These are phyloP conservation scores for Sugiyamaella boreocaroliniensis DNA, from an alignment of 805 yeast genomes.

Conservation along the genomic window DNA sequence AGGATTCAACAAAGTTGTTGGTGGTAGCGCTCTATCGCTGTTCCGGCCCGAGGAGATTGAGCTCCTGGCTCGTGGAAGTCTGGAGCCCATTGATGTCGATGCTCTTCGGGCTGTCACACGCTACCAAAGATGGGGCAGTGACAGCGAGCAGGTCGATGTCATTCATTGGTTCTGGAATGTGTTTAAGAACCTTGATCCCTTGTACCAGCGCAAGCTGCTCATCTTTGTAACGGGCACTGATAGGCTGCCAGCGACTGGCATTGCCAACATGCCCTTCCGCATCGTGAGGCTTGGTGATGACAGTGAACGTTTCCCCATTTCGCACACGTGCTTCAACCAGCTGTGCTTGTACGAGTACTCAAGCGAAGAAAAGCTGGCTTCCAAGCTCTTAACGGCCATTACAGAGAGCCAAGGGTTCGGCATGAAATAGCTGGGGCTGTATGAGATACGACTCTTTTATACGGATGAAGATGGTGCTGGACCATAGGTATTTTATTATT, in stretches of 20 bases:
- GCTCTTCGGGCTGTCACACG: slow-evolving; percentile 65
- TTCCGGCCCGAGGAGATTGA: slow-evolving; percentile 81
- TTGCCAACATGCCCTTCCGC: slow-evolving; percentile 65
- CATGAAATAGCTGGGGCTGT: slow-evolving; percentile 38
- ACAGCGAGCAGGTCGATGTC: slow-evolving; percentile 35
- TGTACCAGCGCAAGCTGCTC: slow-evolving; percentile 55
- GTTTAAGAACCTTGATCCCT: slow-evolving; percentile 40
- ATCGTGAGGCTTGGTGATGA: slow-evolving; percentile 50
- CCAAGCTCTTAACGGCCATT: slow-evolving; percentile 63
- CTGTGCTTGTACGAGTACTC: slow-evolving; percentile 65
- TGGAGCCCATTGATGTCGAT: slow-evolving; percentile 60
- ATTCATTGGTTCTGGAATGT: slow-evolving; percentile 87
- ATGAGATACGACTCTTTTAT: not conserved
- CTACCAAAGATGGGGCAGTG: slow-evolving; percentile 59
- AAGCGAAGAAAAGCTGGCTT: slow-evolving; percentile 44
- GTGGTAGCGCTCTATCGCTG: slow-evolving; percentile 71
- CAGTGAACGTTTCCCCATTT: slow-evolving; percentile 59
- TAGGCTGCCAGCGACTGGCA: slow-evolving; percentile 87
- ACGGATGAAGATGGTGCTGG: not conserved
- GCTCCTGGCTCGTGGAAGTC: slow-evolving; percentile 68
- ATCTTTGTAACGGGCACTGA: slow-evolving; percentile 86
- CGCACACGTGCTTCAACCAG: slow-evolving; percentile 95
- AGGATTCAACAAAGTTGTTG: slow-evolving; percentile 74
- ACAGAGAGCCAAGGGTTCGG: slow-evolving; percentile 85
- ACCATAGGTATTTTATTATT: not conserved